A percentile compares a stretch with the other conserved stretches of the same genome.
These are phyloP conservation scores for Phytophthora constricta DNA, from an alignment of 352 stramenopile genomes.

Conservation along the genomic window DNA sequence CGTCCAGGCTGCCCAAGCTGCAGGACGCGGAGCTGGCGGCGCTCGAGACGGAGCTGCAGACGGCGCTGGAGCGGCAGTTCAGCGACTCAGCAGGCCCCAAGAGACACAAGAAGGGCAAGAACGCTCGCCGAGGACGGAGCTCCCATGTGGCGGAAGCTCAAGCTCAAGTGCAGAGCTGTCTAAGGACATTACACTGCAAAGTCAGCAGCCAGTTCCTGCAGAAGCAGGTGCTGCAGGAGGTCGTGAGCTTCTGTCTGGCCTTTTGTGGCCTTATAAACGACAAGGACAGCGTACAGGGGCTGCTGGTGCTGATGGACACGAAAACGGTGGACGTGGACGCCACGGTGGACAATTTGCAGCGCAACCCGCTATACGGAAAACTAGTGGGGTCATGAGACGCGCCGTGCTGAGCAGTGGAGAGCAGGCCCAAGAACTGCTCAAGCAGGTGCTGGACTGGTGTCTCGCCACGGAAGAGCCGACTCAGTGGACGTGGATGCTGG, in stretches of 20 bases:
- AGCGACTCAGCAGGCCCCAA: conserved; percentile 49
- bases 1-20: conserved; percentile 26
- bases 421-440: conserved; percentile 23
- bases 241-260: conserved; percentile 51
- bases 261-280: conserved; percentile 51
- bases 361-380: conserved; percentile 57
- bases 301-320: conserved; percentile 26
- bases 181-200: conserved; percentile 48
- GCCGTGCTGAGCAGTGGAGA: conserved; percentile 40
- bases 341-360: conserved; percentile 43
- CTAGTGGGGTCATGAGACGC: conserved; percentile 49
- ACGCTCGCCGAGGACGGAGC: conserved; percentile 30
- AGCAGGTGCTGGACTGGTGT: conserved; percentile 61
- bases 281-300: conserved; percentile 42
- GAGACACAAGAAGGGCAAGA: conserved; percentile 73
- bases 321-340: conserved; percentile 38
- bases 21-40: conserved; percentile 45
- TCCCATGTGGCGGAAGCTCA: conserved; percentile 4
- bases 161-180: conserved; percentile 44
- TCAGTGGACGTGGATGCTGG: conserved; percentile 63
- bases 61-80: conserved; percentile 42
- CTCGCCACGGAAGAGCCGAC: conserved; percentile 24
- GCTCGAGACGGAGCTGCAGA: conserved; percentile 53
- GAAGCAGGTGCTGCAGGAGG: conserved; percentile 39
- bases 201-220: conserved; percentile 43